phyloP scores from a whole-genome alignment of 1,284 basidiomycete species.

The Rhodotorula sp. region DNA sequence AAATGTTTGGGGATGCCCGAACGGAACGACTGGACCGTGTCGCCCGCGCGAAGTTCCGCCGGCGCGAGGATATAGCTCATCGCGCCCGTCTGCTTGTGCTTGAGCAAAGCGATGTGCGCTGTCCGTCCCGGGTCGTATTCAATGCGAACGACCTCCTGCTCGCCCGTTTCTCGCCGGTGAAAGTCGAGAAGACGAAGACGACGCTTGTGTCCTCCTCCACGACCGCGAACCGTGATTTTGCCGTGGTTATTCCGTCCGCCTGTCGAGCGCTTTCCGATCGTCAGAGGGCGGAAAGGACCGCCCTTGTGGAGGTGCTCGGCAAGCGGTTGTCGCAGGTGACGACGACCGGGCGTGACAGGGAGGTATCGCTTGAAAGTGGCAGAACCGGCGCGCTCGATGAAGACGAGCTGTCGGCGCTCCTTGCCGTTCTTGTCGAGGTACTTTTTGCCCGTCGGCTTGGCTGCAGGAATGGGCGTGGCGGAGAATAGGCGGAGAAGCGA shows the following conservation, averaged over 20 bases:
- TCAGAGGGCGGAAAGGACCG: slow-evolving; percentile 76
- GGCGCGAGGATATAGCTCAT: slow-evolving; percentile 86
- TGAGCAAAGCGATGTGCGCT: slow-evolving; percentile 87
- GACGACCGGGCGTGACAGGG: slow-evolving; percentile 78
- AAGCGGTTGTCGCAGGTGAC: slow-evolving; percentile 78
- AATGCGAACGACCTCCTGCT: slow-evolving; percentile 85
- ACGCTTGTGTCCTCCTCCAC: slow-evolving; percentile 87
- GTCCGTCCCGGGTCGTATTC: slow-evolving; percentile 95
- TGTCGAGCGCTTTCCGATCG: slow-evolving; percentile 73
- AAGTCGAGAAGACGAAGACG: slow-evolving; percentile 89
- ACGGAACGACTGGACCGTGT: slow-evolving; percentile 83
- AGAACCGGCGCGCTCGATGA: slow-evolving; percentile 33
- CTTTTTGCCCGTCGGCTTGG: slow-evolving; percentile 15
- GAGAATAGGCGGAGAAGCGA: slow-evolving; percentile 15
- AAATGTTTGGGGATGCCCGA: slow-evolving; percentile 69
- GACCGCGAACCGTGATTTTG: slow-evolving; percentile 79
- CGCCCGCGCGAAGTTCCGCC: slow-evolving; percentile 82
- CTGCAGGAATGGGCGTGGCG: slow-evolving; percentile 4
- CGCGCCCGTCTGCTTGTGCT: slow-evolving; percentile 49
- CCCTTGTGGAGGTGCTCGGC: slow-evolving; percentile 81
- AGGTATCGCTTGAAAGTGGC: slow-evolving; percentile 79
- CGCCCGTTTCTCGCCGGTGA: slow-evolving; percentile 66
- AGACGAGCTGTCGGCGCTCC: slow-evolving; percentile 30
- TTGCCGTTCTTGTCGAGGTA: slow-evolving; percentile 9
- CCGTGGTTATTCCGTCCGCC: slow-evolving; percentile 85